Base-by-base conservation (phyloP, 139 green algal genomes). In the Chlamydomonas asymmetrica region DNA sequence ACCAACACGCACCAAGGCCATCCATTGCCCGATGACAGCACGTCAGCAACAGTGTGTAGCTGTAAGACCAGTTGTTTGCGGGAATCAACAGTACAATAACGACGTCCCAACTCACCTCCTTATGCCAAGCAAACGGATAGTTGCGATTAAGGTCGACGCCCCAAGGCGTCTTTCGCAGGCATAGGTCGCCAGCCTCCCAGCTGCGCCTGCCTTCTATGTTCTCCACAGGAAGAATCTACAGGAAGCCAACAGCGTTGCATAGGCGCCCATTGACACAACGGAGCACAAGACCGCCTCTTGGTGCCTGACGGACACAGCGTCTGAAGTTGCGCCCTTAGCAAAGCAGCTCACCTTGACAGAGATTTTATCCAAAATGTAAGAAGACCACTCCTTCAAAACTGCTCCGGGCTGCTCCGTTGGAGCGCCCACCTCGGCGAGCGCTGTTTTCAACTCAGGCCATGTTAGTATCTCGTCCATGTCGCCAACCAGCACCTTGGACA, bases 61-160 rank as follows among this genome's bases (percentile, higher is more conserved):
- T n/a, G n/a, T n/a, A n/a, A n/a, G n/a, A n/a, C n/a, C n/a, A n/a
- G n/a, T n/a, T n/a, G n/a, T n/a, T n/a, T n/a, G n/a, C n/a, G n/a
- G n/a, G n/a, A n/a, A n/a, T n/a, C n/a, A n/a, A n/a, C n/a, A n/a
- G n/a, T n/a, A n/a, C n/a, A n/a, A n/a, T n/a, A n/a, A n/a, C n/a
- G n/a, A n/a, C n/a, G n/a, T n/a, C n/a, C n/a, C n/a, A n/a, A n/a
- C 52, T 23, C 60, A 84, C 83, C 76, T 76, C 39, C 5, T 49
- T n/a, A 35, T 71, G 49, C 76, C 84, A 92, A 7, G 68, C 83
- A 68, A 84, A 84, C 2, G 67, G 71, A 75, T 82, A 92, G 68
- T 92, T 92, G 52, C 87, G 74, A 41, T 92, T 92, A 0, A 92
- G 73, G 61, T 92, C 87, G 38, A 92, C 85, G 8, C 85, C 81